phyloP scores from a whole-genome alignment of 2,329 filamentous ascomycete species.

The Epichloe hybrida region DNA sequence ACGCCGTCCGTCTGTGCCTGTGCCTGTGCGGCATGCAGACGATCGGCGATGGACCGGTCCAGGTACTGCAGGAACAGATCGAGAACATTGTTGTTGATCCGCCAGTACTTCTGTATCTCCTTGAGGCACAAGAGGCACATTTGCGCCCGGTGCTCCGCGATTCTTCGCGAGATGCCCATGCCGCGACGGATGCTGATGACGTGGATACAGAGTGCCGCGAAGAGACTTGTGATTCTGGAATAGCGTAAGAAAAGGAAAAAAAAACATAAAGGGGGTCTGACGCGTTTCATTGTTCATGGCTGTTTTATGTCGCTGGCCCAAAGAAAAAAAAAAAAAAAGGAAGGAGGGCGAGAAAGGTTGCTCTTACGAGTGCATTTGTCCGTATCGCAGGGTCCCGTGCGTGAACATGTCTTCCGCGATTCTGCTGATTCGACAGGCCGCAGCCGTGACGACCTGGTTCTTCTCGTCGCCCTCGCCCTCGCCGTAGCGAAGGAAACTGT shows the following conservation, averaged over 20 bases:
- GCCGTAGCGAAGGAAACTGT: slow-evolving; percentile 16
- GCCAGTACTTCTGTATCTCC: slow-evolving; percentile 27
- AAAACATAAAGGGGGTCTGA: too few relatives aligned
- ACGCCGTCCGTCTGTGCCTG: slow-evolving; percentile 3
- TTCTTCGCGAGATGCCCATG: slow-evolving; percentile 18
- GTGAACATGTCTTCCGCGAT: slow-evolving; percentile 26
- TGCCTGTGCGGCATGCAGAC: slow-evolving; percentile 15
- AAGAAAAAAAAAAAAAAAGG: too few relatives aligned
- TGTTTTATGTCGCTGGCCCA: too few relatives aligned
- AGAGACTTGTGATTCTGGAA: slow-evolving; percentile 22
- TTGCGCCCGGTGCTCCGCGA: slow-evolving; percentile 24
- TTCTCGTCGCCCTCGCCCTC: slow-evolving; percentile 14
- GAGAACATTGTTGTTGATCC: slow-evolving; percentile 25
- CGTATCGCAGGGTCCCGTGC: slow-evolving; percentile 20
- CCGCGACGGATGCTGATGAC: slow-evolving; percentile 22
- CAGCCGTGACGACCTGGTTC: slow-evolving; percentile 17
- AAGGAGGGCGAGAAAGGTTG: background rate
- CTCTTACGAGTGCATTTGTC: slow-evolving; percentile 23
- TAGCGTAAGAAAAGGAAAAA: background rate
- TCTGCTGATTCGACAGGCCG: slow-evolving; percentile 22
- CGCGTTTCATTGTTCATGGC: too few relatives aligned
- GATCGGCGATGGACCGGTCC: slow-evolving; percentile 23
- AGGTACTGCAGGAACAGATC: slow-evolving; percentile 25
- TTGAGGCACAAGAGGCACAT: slow-evolving; percentile 24
- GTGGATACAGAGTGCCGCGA: slow-evolving; percentile 25